Conservation (phyloP, 331 rosid species). For the Malus hybrid region DNA sequence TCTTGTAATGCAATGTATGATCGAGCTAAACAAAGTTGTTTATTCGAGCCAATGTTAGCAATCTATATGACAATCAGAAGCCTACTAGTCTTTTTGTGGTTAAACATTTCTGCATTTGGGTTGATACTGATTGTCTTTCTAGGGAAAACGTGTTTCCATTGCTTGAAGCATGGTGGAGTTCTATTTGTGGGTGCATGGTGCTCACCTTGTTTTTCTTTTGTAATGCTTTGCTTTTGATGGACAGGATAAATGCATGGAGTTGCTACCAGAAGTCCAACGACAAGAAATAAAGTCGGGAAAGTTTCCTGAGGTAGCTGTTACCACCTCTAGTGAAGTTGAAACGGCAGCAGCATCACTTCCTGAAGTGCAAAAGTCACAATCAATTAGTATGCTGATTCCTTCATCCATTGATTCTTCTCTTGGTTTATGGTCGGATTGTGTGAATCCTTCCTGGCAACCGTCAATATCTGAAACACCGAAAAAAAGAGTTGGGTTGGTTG, state of each 20-base stretch:
- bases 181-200: background rate
- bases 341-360: conserved; percentile 33
- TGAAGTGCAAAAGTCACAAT: conserved; percentile 31
- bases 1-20: background rate
- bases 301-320: conserved; percentile 29
- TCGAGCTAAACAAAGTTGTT: background rate
- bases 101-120: background rate
- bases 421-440: conserved; percentile 25
- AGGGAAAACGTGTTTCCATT: background rate
- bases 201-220: background rate
- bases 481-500: conserved; percentile 38
- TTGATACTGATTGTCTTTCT: too few relatives aligned
- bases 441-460: conserved; percentile 31
- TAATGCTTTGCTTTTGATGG: conserved; percentile 19
- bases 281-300: conserved; percentile 56
- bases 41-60: background rate
- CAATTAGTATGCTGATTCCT: conserved; percentile 69
- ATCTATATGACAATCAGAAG: background rate
- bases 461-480: conserved; percentile 39
- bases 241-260: conserved; percentile 82
- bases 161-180: background rate
- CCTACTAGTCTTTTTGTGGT: background rate
- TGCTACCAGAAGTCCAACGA: conserved; percentile 81
- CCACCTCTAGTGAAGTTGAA: conserved; percentile 39
- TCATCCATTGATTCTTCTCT: conserved; percentile 33